A percentile compares a stretch with the other conserved stretches of the same genome.
Conservation (phyloP, 306 rosid genomes). For the Sindora glabra region DNA sequence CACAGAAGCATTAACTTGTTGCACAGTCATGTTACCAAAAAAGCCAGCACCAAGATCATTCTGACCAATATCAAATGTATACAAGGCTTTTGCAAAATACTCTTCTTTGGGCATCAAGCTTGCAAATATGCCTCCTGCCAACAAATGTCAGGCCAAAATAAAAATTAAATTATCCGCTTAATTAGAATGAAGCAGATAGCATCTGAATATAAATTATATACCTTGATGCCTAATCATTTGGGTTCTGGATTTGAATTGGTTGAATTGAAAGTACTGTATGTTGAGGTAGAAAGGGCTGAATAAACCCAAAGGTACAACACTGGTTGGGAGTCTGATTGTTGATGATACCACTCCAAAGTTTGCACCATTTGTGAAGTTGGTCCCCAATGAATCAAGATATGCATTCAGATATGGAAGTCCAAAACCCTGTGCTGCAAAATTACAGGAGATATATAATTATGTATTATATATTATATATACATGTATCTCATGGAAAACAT, state of each 20-base stretch:
- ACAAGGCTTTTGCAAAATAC: conserved; percentile 27
- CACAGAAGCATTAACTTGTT: conserved; percentile 25
- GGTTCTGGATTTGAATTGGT: conserved; percentile 13
- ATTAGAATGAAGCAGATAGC: too few species aligned
- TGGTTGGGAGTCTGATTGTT: conserved; percentile 24
- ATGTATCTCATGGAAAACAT: too few species aligned
- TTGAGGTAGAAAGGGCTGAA: conserved; percentile 38
- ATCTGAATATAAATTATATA: neutral
- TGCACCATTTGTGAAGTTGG: conserved; percentile 30
- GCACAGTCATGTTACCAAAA: neutral
- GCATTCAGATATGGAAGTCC: conserved; percentile 22
- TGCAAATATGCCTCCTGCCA: conserved; percentile 15
- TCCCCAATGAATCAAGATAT: conserved; percentile 33
- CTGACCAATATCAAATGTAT: conserved; percentile 48
- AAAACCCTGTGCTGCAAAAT: conserved; percentile 20
- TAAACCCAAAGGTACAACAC: conserved; percentile 6
- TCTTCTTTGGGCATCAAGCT: conserved; percentile 11
- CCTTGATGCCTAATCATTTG: conserved; percentile 17
- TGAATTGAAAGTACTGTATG: conserved; percentile 28
- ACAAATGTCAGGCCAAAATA: neutral
- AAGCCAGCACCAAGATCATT: conserved; percentile 25
- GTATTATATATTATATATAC: neutral
- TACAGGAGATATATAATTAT: neutral
- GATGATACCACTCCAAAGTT: conserved; percentile 34
- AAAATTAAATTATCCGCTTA: neutral